Evolutionary conservation across 805 yeast genomes (phyloP).

Genomic region (Pichia kluyveri): DNA sequence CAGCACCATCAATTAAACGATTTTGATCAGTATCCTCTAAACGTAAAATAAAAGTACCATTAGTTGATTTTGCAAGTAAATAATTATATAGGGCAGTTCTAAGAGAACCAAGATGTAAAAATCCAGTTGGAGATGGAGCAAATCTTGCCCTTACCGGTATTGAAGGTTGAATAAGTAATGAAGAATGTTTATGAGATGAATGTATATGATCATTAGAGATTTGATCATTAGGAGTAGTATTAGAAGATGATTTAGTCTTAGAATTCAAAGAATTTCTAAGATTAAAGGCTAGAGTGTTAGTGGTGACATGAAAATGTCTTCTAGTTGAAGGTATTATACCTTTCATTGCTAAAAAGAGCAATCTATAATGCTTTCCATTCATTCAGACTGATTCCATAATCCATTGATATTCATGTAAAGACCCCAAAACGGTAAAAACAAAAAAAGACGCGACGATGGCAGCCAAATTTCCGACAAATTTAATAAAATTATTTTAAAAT

Average conservation of each 20-base stretch:
- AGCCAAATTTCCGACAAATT: too few species aligned
- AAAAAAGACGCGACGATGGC: too few species aligned
- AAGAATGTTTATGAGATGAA: slow-evolving; percentile 7
- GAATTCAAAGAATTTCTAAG: too few species aligned
- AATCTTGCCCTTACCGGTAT: slow-evolving; percentile 77
- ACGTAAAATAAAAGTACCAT: slow-evolving; percentile 73
- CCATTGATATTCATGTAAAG: too few species aligned
- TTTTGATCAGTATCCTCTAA: slow-evolving; percentile 90
- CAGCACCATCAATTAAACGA: slow-evolving; percentile 75
- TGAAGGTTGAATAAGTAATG: slow-evolving; percentile 24
- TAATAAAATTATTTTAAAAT: too few species aligned
- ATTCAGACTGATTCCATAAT: too few species aligned
- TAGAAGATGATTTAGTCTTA: too few species aligned
- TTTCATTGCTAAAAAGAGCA: neutral
- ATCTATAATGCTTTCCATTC: too few species aligned
- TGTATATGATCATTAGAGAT: slow-evolving; percentile 1
- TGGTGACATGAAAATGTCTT: too few species aligned
- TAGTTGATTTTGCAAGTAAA: slow-evolving; percentile 66
- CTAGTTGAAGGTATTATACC: neutral
- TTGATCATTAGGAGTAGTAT: too few species aligned
- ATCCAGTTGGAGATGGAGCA: slow-evolving; percentile 98
- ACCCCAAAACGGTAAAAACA: too few species aligned
- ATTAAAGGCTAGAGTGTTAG: too few species aligned
- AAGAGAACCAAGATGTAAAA: slow-evolving; percentile 85
- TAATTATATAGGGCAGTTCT: slow-evolving; percentile 91